Evolutionary conservation across 805 yeast species (phyloP), one percentile per base, ranked within the genome.

Genomic region (Ogataea saltuana): DNA sequence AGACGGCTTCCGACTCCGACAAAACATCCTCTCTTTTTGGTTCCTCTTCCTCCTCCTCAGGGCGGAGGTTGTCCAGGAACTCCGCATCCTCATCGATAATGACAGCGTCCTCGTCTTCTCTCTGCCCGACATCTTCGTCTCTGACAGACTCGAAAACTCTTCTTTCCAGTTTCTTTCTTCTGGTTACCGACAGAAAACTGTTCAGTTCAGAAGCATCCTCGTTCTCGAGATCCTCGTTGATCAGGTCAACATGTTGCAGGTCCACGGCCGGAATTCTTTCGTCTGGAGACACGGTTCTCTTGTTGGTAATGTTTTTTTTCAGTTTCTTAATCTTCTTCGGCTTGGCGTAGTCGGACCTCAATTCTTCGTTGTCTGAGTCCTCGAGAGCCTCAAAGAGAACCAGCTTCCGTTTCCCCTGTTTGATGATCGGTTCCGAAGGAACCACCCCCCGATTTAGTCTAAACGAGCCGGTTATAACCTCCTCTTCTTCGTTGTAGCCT

Each of bases 71-170:
- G 1, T 54, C 53, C 37, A 71, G 50, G 41, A 71, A 70, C 34
- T 68, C 72, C 2, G 58, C 42, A 15, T 58, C 66, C 37, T 70
- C 75, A 50, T 67, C 66, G 16, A 69, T 47, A 1, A 54, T 41
- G 13, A 62, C 38, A 16, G 13, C 27, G 6, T 61, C 64, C 7
- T 13, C 46, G 11, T 39, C 39, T 20, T 46, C 39, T 38, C 27
- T 20, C n/a, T 39, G 37, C 19, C 46, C 46, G 11, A 11, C 8
- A 26, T 9, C 8, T 21, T 31, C 39, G 5, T 29, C 36, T 12
- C 28, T 29, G 4, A 21, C 42, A 16, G 40, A 27, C 30, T 41
- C 36, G n/a, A 32, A 2, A 22, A 35, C 9, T 35, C 29, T 25
- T 18, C 39, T 21, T 34, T 53, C 25, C 32, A 65, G 70, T 30